These are phyloP conservation scores for Poa pratensis DNA, from an alignment of 176 grass and related monocot genomes.

Conservation along the genomic window DNA sequence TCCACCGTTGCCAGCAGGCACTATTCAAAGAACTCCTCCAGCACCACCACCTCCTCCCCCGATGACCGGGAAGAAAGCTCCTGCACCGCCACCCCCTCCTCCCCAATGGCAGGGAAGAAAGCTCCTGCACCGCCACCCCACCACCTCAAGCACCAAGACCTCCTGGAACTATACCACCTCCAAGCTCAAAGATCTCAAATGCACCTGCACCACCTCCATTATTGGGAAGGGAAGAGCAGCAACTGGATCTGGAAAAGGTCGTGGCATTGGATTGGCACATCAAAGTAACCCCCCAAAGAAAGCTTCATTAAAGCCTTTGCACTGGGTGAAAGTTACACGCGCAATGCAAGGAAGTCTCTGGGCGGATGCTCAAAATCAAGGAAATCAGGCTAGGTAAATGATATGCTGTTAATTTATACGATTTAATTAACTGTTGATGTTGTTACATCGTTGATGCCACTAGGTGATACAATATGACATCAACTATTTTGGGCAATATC, in stretches of 20 bases:
- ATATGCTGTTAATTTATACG: slow-evolving; percentile 20
- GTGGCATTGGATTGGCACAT: slow-evolving; percentile 59
- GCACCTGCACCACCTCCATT: slow-evolving; percentile 62
- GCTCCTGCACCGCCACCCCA: slow-evolving; percentile 57
- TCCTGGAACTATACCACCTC: slow-evolving; percentile 50
- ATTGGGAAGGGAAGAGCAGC: slow-evolving; percentile 59
- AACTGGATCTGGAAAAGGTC: slow-evolving; percentile 62
- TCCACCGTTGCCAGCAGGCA: slow-evolving; percentile 13
- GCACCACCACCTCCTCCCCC: too few relatives aligned
- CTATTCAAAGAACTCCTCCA: background rate
- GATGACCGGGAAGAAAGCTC: background rate
- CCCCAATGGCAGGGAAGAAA: slow-evolving; percentile 44
- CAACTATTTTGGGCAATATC: slow-evolving; percentile 29
- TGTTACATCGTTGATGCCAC: slow-evolving; percentile 22
- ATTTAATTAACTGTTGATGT: slow-evolving; percentile 27
- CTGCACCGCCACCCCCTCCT: slow-evolving; percentile 43
- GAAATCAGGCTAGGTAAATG: slow-evolving; percentile 82
- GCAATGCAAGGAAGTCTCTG: slow-evolving; percentile 97
- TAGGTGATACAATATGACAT: slow-evolving; percentile 28
- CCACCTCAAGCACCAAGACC: slow-evolving; percentile 59
- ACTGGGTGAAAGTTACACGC: slow-evolving; percentile 98
- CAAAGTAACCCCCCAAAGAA: slow-evolving; percentile 76
- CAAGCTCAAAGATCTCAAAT: slow-evolving; percentile 65
- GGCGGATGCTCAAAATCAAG: slow-evolving; percentile 95
- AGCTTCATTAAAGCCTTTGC: slow-evolving; percentile 89